phyloP scores from a whole-genome alignment of 2,329 filamentous ascomycete genomes.

The Pseudogymnoascus sp. region DNA sequence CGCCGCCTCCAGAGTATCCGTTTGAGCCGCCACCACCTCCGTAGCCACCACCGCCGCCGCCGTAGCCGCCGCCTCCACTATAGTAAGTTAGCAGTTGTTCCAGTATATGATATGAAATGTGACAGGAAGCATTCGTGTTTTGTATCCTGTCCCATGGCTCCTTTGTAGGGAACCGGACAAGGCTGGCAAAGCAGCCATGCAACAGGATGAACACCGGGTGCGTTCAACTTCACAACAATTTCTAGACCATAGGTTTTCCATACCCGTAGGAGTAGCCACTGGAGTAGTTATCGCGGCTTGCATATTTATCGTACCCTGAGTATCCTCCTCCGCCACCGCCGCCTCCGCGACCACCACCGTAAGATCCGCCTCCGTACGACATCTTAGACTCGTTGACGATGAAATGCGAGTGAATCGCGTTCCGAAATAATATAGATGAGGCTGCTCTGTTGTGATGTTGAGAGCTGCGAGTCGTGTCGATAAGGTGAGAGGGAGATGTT shows the following conservation, averaged over 20 bases:
- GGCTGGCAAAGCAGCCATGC: not conserved
- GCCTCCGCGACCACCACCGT: slow-evolving; percentile 43
- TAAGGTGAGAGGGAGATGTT: slow-evolving; percentile 4
- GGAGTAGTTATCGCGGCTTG: slow-evolving; percentile 37
- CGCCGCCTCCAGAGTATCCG: slow-evolving; percentile 30
- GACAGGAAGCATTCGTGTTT: slow-evolving; percentile 20
- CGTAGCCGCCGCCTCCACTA: slow-evolving; percentile 45
- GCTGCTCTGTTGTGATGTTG: slow-evolving; percentile 9
- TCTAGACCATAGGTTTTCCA: slow-evolving; percentile 32
- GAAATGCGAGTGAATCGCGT: slow-evolving; percentile 10
- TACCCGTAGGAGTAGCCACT: slow-evolving; percentile 46
- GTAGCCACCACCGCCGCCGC: slow-evolving; percentile 31
- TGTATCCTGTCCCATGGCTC: slow-evolving; percentile 11
- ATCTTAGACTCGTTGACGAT: slow-evolving; percentile 37
- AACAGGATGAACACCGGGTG: slow-evolving; percentile 13
- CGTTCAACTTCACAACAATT: slow-evolving; percentile 29
- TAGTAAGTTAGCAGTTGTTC: slow-evolving; percentile 32
- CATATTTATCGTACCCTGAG: slow-evolving; percentile 47
- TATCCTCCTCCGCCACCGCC: slow-evolving; percentile 40
- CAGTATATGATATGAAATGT: slow-evolving; percentile 12
- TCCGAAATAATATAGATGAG: slow-evolving; percentile 1
- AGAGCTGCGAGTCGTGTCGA: not conserved
- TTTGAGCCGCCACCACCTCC: slow-evolving; percentile 31
- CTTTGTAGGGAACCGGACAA: not conserved
- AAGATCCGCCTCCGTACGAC: slow-evolving; percentile 59